Base-by-base conservation (phyloP, 768 basidiomycete species). In the Tulasnella sp. region DNA sequence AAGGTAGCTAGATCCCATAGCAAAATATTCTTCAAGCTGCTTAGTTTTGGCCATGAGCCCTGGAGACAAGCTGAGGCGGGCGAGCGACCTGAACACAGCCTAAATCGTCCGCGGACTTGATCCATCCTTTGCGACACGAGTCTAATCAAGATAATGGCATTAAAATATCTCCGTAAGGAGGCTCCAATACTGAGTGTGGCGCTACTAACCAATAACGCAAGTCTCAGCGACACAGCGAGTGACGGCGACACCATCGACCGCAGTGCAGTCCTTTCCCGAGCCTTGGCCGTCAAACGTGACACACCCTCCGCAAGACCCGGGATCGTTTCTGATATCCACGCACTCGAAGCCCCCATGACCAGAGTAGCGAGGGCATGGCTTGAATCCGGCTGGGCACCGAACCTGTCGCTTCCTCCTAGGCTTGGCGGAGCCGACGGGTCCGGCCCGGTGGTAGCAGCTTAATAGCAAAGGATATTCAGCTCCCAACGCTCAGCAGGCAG, bases 251-350 rank as follows among this genome's bases (percentile, higher is more conserved):
- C 82, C 77, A 16, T 81, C 80, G 72, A 84, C 83, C 7, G 79
- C 77, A 64, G 82, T 83, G 77, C 84, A 85, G 76, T 84, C 83
- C 40, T 81, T 74, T 2, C 83, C 83, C 3, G n/a, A 26, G 39
- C 62, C 72, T 14, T 68, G 63, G 32, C 65, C 73, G 1, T 70
- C 74, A 1, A 41, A 16, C 17, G 14, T 37, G 39, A 65, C 34
- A 39, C 71, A 72, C 19, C 71, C 71, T n/a, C 71, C 71, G 62
- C 71, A 72, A 32, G 59, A 63, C 29, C 65, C 71, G 22, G 64
- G 26, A 26, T 72, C 71, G 36, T 6, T 64, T 14, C 19, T 22
- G 29, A 37, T 65, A n/a, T 72, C 22, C 3, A 72, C 71, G 37
- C 71, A 72, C 17, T 72, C 71, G 71, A 72, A 72, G 37, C 71